Conservation (phyloP, 2,329 filamentous ascomycete genomes). For the Pyricularia sp. region DNA sequence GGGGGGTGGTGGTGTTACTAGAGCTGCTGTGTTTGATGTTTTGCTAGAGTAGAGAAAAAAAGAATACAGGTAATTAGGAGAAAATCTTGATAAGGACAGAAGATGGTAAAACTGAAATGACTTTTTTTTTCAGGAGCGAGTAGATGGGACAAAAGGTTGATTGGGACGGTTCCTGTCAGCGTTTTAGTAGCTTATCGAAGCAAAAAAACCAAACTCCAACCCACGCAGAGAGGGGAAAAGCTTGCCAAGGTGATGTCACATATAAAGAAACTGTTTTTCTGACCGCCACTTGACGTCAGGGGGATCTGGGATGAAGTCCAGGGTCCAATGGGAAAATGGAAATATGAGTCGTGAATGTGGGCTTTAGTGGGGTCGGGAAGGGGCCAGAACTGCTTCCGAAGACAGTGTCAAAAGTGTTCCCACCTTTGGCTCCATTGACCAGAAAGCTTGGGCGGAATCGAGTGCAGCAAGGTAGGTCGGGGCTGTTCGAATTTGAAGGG, state of each 20-base stretch:
- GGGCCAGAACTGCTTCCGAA: background rate
- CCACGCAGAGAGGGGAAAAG: background rate
- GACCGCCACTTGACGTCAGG: conserved; percentile 1
- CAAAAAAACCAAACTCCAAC: background rate
- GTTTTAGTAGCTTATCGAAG: background rate
- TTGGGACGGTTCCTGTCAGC: background rate
- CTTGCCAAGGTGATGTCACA: background rate
- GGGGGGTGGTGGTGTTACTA: background rate
- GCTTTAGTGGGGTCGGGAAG: background rate
- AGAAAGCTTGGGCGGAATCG: background rate
- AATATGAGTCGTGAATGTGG: background rate
- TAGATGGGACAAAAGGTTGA: background rate
- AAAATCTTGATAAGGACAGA: background rate
- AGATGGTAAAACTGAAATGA: background rate
- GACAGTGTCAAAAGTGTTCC: background rate
- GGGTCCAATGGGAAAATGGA: background rate
- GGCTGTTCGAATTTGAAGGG: too few species aligned
- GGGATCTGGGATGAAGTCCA: background rate
- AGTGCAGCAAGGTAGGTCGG: background rate
- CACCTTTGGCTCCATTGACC: background rate
- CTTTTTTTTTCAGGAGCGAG: background rate
- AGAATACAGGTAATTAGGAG: background rate
- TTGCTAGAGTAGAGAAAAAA: background rate
- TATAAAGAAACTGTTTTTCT: background rate
- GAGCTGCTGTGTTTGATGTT: background rate